A percentile compares a stretch with the other conserved stretches of the same genome.
Evolutionary conservation across 2,329 filamentous ascomycete species (phyloP).

Genomic region (Nemania diffusa): DNA sequence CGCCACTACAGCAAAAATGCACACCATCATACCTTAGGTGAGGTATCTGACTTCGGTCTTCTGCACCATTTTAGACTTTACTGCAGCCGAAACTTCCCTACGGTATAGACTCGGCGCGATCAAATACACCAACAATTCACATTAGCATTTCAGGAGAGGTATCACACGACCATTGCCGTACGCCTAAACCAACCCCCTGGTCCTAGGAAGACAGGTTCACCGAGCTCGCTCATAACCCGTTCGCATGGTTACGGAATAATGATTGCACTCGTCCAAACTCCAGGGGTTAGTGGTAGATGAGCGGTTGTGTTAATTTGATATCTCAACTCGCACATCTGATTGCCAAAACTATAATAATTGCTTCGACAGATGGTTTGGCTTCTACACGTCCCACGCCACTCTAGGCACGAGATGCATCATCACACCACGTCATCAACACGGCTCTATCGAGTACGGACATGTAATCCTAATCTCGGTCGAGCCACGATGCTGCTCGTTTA

Average conservation of each 20-base stretch:
- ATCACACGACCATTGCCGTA: not conserved
- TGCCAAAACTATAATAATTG: no score
- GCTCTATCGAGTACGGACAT: not conserved
- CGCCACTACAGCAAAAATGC: no score
- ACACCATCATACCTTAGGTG: not conserved
- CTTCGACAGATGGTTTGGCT: no score
- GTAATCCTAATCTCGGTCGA: not conserved
- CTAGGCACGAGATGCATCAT: not conserved
- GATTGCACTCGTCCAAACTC: no score
- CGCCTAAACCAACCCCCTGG: not conserved
- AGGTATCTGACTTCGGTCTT: not conserved
- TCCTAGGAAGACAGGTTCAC: no score
- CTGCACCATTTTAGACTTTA: conserved; percentile 6
- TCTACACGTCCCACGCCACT: no score
- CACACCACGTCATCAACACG: not conserved
- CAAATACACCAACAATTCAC: not conserved
- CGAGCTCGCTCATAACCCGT: no score
- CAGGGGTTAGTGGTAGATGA: no score
- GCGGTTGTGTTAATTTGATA: no score
- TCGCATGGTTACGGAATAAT: no score
- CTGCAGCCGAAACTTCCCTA: not conserved
- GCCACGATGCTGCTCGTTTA: not conserved
- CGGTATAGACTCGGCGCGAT: not conserved
- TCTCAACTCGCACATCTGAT: no score
- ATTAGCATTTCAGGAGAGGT: not conserved